These are phyloP conservation scores for Penicillium silybi DNA, from an alignment of 495 filamentous ascomycete genomes.

Conservation along the genomic window DNA sequence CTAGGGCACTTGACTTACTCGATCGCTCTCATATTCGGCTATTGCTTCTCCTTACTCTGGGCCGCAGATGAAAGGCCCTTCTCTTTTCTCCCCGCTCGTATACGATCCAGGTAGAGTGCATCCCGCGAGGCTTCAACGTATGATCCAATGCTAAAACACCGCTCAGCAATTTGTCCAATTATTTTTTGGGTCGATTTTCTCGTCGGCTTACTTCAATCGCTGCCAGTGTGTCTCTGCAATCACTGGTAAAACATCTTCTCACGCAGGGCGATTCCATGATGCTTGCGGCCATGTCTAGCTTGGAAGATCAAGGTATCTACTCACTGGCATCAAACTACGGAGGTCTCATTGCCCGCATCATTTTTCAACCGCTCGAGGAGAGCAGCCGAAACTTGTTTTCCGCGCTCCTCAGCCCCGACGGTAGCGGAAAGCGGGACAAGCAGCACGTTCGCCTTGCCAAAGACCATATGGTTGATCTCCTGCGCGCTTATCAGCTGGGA, in stretches of 20 bases:
- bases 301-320: constrained; percentile 86
- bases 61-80: constrained; percentile 48
- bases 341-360: constrained; percentile 77
- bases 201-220: constrained; percentile 61
- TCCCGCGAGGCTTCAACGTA: no score
- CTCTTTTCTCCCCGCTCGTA: constrained; percentile 48
- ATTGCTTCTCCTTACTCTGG: constrained; percentile 47
- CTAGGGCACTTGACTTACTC: constrained; percentile 81
- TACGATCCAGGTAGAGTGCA: constrained; percentile 42
- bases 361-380: constrained; percentile 96
- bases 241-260: constrained; percentile 81
- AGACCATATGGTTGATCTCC: constrained; percentile 30
- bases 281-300: constrained; percentile 68
- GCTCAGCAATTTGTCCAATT: constrained; percentile 34
- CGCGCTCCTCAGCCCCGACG: constrained; percentile 48
- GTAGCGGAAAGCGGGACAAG: constrained; percentile 10
- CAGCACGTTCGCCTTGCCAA: constrained; percentile 27
- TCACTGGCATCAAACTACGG: constrained; percentile 93
- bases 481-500: constrained; percentile 52
- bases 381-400: constrained; percentile 83
- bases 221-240: constrained; percentile 81
- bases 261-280: constrained; percentile 93
- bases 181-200: constrained; percentile 62
- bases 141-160: constrained; percentile 1
- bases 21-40: constrained; percentile 60